Evolutionary conservation across 2,329 filamentous ascomycete genomes (phyloP).

Genomic region (Claviceps sorghi): DNA sequence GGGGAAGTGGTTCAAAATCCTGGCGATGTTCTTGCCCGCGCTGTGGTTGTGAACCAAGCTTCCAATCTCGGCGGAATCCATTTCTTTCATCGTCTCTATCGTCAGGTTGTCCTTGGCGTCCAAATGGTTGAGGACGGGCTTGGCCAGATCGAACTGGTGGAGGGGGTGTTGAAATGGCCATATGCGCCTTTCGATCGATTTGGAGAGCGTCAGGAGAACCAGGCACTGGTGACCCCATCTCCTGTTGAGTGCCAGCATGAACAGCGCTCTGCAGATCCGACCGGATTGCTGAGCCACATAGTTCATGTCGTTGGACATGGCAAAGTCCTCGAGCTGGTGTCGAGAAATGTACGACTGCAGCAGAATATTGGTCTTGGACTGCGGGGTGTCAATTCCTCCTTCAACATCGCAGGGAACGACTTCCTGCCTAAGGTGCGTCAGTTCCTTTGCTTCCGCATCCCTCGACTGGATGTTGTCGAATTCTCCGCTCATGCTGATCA

Average conservation of each 20-base stretch:
- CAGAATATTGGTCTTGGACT: conserved; percentile 90
- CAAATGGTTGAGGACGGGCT: conserved; percentile 67
- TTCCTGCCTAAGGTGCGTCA: conserved; percentile 58
- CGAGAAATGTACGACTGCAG: conserved; percentile 89
- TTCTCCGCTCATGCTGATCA: conserved; percentile 96
- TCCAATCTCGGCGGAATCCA: conserved; percentile 86
- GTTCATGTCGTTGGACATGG: conserved; percentile 76
- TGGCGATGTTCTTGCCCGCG: conserved; percentile 70
- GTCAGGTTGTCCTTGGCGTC: conserved; percentile 65
- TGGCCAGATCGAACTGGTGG: conserved; percentile 83
- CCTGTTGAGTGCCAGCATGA: conserved; percentile 93
- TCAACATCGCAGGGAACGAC: conserved; percentile 65
- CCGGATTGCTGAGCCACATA: conserved; percentile 94
- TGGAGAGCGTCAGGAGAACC: conserved; percentile 79
- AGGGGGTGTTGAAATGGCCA: conserved; percentile 94
- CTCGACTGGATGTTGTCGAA: conserved; percentile 94
- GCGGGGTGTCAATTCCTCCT: conserved; percentile 53
- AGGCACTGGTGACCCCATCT: conserved; percentile 93
- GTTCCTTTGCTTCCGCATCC: conserved; percentile 78
- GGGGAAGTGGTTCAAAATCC: conserved; percentile 78
- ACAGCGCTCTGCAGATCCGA: conserved; percentile 83
- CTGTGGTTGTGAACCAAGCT: conserved; percentile 78
- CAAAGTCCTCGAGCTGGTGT: conserved; percentile 81
- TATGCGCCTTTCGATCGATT: conserved; percentile 90
- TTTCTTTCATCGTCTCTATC: conserved; percentile 76